phyloP scores from a whole-genome alignment of 768 basidiomycete species.

The Panaeolus cyanescens region DNA sequence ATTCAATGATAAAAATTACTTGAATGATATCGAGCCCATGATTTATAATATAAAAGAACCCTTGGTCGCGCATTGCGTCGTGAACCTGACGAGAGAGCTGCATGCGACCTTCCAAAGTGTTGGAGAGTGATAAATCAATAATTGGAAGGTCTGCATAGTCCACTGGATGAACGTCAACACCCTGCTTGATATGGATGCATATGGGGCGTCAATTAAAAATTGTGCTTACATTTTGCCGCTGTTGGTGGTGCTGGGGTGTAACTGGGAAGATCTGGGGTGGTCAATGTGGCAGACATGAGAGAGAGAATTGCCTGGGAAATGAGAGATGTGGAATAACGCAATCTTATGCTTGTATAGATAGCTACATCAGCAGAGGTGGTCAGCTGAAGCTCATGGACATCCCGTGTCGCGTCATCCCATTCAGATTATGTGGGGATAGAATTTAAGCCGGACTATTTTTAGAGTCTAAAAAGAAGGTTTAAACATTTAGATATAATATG shows the following conservation, averaged over 20 bases:
- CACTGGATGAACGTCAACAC: conserved; percentile 15
- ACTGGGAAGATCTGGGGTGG: not conserved
- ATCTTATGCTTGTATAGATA: no score
- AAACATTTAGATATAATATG: no score
- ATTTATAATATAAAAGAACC: conserved; percentile 52
- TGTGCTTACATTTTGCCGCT: not conserved
- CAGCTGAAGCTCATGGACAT: no score
- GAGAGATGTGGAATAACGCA: no score
- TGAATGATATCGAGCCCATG: conserved; percentile 43
- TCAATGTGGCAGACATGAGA: not conserved
- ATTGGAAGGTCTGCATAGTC: conserved; percentile 51
- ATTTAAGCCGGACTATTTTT: no score
- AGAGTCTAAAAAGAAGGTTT: no score
- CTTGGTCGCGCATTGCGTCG: conserved; percentile 45
- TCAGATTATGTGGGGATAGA: no score
- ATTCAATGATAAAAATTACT: conserved; percentile 20
- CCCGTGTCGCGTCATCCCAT: no score
- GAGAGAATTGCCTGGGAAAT: no score
- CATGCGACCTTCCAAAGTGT: conserved; percentile 36
- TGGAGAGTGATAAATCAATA: conserved; percentile 48
- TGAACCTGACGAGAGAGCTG: conserved; percentile 40
- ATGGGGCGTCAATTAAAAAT: not conserved
- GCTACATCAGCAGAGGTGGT: no score
- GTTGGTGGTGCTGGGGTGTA: not conserved
- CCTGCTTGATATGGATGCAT: not conserved